These are phyloP conservation scores for Cladosporium sphaerospermum DNA, from an alignment of 2,329 filamentous ascomycete species.

Conservation along the genomic window DNA sequence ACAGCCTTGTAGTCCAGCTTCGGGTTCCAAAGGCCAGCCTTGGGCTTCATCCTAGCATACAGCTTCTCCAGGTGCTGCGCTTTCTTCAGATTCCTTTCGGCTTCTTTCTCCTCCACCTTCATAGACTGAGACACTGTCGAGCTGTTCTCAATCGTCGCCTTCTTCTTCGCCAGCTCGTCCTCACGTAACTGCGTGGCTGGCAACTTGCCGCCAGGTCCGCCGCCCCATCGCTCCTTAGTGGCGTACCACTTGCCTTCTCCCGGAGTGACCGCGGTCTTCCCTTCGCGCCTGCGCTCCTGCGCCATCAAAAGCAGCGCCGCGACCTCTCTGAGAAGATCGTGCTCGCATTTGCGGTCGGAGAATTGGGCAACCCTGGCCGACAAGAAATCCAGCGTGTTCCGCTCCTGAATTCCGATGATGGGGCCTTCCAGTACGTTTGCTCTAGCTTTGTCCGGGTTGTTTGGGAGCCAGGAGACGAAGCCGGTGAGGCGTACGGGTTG, in stretches of 20 bases:
- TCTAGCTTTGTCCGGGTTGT: constrained; percentile 47
- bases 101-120: constrained; percentile 16
- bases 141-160: constrained; percentile 22
- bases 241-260: constrained; percentile 59
- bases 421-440: constrained; percentile 54
- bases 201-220: constrained; percentile 42
- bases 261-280: constrained; percentile 42
- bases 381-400: constrained; percentile 49
- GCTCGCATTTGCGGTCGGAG: constrained; percentile 23
- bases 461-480: constrained; percentile 47
- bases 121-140: not conserved
- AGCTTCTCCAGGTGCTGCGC: constrained; percentile 40
- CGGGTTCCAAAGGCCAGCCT: constrained; percentile 50
- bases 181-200: constrained; percentile 28
- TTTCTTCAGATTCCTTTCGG: constrained; percentile 26
- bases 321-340: constrained; percentile 53
- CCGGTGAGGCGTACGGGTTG: constrained; percentile 53
- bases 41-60: constrained; percentile 48
- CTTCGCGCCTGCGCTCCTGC: constrained; percentile 55
- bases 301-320: constrained; percentile 53
- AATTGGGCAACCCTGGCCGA: not conserved
- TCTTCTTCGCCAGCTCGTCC: constrained; percentile 30
- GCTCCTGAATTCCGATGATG: constrained; percentile 49
- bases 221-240: constrained; percentile 50
- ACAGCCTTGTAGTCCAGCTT: constrained; percentile 51